Evolutionary conservation across 116 monocot species (phyloP), one percentile per base, ranked within the genome.

Genomic region (Cymodocea nodosa): DNA sequence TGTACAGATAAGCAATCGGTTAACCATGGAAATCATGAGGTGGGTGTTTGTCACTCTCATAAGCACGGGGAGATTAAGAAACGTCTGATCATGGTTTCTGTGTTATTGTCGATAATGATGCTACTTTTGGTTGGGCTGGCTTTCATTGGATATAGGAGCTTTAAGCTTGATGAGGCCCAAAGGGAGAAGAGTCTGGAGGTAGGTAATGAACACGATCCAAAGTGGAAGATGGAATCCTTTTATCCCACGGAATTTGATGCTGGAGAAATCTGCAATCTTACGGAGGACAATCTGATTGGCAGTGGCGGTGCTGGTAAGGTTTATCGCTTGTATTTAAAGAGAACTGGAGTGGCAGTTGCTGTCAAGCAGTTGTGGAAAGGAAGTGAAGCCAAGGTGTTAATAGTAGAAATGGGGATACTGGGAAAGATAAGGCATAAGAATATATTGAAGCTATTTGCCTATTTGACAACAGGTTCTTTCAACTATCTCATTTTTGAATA

Each of bases 381-480:
- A 35, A 68, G 61, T 69, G 68, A 75, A 49, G 60, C 81, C 34
- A 80, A 83, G 16, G 67, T 63, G 52, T 50, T 80, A 52, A 59
- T 35, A 48, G 66, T 81, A 25, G 90, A 95, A 70, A 83, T 87
- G 51, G 77, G 78, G 25, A 85, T 80, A 40, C 35, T 95, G 44
- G 81, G 85, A 20, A 95, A 83, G 44, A 87, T 95, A 57, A 78
- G 77, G 76, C 95, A 95, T 53, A 83, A 68, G 50, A 95, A 95
- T 63, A 90, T 90, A 73, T 70, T 95, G 52, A 95, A 90, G 64
- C 81, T 95, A 16, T 80, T 78, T 44, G 82, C 90, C 16, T 81
- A 64, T 22, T 74, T 87, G 68, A 71, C 73, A n/a, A 81, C 55
- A 51, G 77, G 77, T 1, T 81, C 39, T 22, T 75, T 35, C 5